These are phyloP conservation scores for Clonostachys chloroleuca DNA, from an alignment of 2,329 filamentous ascomycete genomes.

Conservation along the genomic window DNA sequence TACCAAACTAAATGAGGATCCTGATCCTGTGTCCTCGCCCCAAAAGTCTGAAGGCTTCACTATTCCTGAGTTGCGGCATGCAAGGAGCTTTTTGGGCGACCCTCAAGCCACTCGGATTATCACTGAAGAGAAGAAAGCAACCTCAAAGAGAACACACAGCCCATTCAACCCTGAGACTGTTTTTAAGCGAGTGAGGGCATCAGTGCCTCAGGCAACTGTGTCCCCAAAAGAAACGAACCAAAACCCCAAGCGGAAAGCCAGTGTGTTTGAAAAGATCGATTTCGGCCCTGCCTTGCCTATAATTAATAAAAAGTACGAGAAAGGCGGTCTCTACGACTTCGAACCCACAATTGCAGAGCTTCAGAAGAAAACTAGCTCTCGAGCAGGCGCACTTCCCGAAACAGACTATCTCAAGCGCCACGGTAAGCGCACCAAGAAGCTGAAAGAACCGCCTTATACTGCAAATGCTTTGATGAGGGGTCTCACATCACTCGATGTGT, in stretches of 20 bases:
- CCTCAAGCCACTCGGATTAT: constrained; percentile 17
- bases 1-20: not conserved
- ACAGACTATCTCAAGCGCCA: constrained; percentile 44
- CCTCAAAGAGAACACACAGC: constrained; percentile 47
- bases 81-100: constrained; percentile 47
- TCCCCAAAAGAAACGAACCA: constrained; percentile 5
- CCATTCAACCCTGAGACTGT: constrained; percentile 55
- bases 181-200: constrained; percentile 52
- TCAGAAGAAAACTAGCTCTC: not conserved
- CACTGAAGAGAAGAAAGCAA: constrained; percentile 16
- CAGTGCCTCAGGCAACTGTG: constrained; percentile 19
- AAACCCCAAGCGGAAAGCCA: constrained; percentile 27
- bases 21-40: constrained; percentile 6
- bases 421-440: constrained; percentile 30
- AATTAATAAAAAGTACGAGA: constrained; percentile 55
- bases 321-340: constrained; percentile 49
- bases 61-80: constrained; percentile 57
- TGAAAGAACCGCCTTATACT: constrained; percentile 17
- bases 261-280: constrained; percentile 48
- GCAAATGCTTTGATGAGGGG: constrained; percentile 15
- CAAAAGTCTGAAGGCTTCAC: constrained; percentile 38
- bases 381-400: constrained; percentile 27
- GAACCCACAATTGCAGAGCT: not conserved
- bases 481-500: constrained; percentile 15
- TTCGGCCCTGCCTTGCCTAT: constrained; percentile 48